Evolutionary conservation across 176 grass and related monocot genomes (phyloP), one percentile per base, ranked within the genome.

Genomic region (Secale cereale): DNA sequence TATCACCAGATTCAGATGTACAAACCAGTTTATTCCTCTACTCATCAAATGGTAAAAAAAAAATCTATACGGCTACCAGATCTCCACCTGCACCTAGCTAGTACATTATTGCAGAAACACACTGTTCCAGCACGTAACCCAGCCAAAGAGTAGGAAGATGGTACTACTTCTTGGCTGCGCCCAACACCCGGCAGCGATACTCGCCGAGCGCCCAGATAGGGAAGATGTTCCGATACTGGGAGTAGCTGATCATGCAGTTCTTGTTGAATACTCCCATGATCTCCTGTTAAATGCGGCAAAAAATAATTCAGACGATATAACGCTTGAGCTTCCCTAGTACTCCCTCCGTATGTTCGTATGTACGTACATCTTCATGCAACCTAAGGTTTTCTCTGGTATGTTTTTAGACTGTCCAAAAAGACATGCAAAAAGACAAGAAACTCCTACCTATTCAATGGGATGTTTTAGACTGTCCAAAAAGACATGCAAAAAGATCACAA

Each of bases 201-300:
- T 95, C 89, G 5, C 95, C 91, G 0, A 98, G 87, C 14, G 93
- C 93, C 95, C 95, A 98, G 14, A 98, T 85, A 5, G 95, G 93
- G 83, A 98, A 98, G 78, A 87, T 92, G 80, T 95, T 83, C 60
- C 87, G 79, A 36, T 90, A 98, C 67, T 90, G 79, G 33, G 92
- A 90, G 62, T 98, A 95, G 28, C 87, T 95, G 43, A 95, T 88
- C 91, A 92, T 98, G 89, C 93, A 91, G 59, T 95, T 98, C 36
- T 64, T 91, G 89, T 87, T 90, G 79, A 95, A 93, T 36, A 92
- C 95, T 27, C 93, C 93, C 25, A 98, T 95, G 81, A 98, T 98
- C 66, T 98, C 93, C 95, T 95, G 83, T 31, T 28, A 59, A 61
- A 14, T 20, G 33, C 4, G 39, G 16, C 1, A 29, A 29, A 48